Evolutionary conservation across 371 early-diverging fungal species (phyloP).

Genomic region (Mortierella sp.): DNA sequence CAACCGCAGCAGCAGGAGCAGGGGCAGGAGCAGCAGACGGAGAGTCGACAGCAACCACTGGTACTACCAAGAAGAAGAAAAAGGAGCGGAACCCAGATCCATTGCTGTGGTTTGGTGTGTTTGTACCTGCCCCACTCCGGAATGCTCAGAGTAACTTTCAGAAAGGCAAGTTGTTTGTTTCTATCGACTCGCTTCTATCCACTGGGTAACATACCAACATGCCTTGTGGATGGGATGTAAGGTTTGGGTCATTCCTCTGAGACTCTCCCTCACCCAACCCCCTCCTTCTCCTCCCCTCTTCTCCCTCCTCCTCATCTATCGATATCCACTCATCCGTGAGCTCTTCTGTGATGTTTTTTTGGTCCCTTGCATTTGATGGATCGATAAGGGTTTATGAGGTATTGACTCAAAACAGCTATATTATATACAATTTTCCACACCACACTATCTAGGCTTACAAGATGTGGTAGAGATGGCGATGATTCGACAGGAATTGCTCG

Average conservation of each 20-base stretch:
- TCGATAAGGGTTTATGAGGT: too few species aligned
- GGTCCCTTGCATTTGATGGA: not conserved
- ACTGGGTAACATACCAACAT: too few species aligned
- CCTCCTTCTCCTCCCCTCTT: too few species aligned
- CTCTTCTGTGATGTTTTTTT: too few species aligned
- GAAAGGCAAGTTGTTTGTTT: slow-evolving; percentile 21
- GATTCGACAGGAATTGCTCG: slow-evolving; percentile 25
- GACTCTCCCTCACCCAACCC: too few species aligned
- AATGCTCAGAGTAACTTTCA: slow-evolving; percentile 37
- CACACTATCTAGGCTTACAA: slow-evolving; percentile 21
- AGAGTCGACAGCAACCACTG: not conserved
- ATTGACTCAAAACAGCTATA: too few species aligned
- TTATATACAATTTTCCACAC: too few species aligned
- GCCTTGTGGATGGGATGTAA: too few species aligned
- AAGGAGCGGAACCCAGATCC: slow-evolving; percentile 43
- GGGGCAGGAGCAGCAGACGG: too few species aligned
- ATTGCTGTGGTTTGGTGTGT: slow-evolving; percentile 51
- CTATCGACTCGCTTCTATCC: not conserved
- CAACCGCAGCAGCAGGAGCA: not conserved
- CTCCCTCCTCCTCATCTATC: too few species aligned
- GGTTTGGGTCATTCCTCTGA: too few species aligned
- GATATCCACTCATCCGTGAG: too few species aligned
- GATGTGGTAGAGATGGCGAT: slow-evolving; percentile 36
- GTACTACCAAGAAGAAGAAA: slow-evolving; percentile 22
- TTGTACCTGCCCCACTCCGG: slow-evolving; percentile 43